Conservation (phyloP, 2,329 filamentous ascomycete genomes). For the Colletotrichum plurivorum region DNA sequence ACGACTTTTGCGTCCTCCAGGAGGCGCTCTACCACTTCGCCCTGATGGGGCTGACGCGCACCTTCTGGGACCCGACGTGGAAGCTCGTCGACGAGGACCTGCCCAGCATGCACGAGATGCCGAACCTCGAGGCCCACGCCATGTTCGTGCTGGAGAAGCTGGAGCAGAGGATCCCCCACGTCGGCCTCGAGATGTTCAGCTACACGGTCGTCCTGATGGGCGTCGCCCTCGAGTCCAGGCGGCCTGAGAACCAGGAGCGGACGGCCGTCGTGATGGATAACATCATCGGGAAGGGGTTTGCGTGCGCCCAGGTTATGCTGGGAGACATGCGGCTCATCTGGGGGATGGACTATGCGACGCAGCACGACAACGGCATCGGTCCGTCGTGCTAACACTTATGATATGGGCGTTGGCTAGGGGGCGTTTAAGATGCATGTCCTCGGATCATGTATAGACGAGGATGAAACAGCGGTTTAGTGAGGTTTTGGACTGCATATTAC, state of each 20-base stretch:
- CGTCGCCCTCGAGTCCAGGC: slow-evolving; percentile 15
- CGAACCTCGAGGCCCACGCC: slow-evolving; percentile 15
- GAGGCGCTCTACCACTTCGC: slow-evolving; percentile 18
- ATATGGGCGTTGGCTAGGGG: no score
- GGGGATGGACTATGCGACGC: neutral
- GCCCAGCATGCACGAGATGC: slow-evolving; percentile 11
- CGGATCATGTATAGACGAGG: no score
- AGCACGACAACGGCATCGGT: slow-evolving; percentile 8
- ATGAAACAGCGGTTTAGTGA: no score
- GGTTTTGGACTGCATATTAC: no score
- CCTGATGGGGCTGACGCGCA: slow-evolving; percentile 26
- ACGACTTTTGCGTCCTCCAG: slow-evolving; percentile 16
- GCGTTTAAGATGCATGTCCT: no score
- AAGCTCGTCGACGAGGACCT: slow-evolving; percentile 26
- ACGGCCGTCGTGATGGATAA: neutral
- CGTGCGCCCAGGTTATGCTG: neutral
- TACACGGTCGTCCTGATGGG: slow-evolving; percentile 17
- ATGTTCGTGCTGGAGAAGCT: slow-evolving; percentile 18
- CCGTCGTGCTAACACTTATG: neutral
- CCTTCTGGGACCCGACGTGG: slow-evolving; percentile 29
- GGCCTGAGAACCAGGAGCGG: neutral
- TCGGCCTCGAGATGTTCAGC: slow-evolving; percentile 24
- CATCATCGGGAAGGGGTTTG: slow-evolving; percentile 21
- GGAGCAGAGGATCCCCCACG: slow-evolving; percentile 17
- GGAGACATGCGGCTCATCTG: slow-evolving; percentile 12